These are phyloP conservation scores for Fusarium decemcellulare DNA, from an alignment of 2,329 filamentous ascomycete genomes.

Conservation along the genomic window DNA sequence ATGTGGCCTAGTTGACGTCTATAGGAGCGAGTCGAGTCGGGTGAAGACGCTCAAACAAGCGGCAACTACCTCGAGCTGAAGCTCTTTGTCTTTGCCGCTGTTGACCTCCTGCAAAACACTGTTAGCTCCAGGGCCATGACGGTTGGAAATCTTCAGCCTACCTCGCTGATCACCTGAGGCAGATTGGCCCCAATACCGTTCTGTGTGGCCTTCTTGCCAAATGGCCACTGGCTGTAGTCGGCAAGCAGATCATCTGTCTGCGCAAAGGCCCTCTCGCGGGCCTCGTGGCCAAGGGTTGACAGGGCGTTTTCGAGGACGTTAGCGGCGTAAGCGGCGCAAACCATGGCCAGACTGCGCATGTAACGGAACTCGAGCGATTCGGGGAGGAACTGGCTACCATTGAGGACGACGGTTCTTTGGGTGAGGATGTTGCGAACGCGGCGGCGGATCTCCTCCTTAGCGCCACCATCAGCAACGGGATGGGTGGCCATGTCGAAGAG, in stretches of 20 bases:
- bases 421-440: constrained; percentile 94
- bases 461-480: constrained; percentile 94
- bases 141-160: constrained; percentile 50
- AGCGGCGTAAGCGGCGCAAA: constrained; percentile 97
- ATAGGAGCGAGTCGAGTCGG: constrained; percentile 94
- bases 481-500: constrained; percentile 99
- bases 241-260: constrained; percentile 96
- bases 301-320: constrained; percentile 99
- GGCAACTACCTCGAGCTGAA: constrained; percentile 97
- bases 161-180: constrained; percentile 86
- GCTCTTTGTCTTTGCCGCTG: constrained; percentile 90
- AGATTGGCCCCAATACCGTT: constrained; percentile 94
- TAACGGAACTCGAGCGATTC: constrained; percentile 96
- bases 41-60: constrained; percentile 98
- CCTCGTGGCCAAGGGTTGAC: constrained; percentile 92
- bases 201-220: constrained; percentile 84
- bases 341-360: constrained; percentile 92
- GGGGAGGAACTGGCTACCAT: constrained; percentile 88
- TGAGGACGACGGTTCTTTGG: constrained; percentile 92
- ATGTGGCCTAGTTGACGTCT: constrained; percentile 47
- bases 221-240: constrained; percentile 98
- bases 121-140: constrained; percentile 30
- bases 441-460: constrained; percentile 96
- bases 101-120: constrained; percentile 75
- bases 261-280: constrained; percentile 92